phyloP scores from a whole-genome alignment of 345 rosid species.

The Raphanus sativus region DNA sequence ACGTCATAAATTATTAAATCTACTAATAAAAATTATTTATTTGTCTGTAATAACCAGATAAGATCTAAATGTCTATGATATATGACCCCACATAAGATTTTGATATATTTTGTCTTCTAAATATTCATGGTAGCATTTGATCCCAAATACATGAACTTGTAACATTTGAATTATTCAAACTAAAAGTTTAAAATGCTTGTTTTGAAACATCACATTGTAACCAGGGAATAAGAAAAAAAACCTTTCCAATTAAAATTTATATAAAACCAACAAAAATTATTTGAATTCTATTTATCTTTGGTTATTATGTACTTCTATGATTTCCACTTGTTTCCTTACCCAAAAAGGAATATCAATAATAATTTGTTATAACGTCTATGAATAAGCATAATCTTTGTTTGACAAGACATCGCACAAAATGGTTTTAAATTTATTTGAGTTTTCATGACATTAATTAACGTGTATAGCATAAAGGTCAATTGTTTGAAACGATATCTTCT shows the following conservation, averaged over 20 bases:
- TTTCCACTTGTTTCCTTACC: slow-evolving; percentile 32
- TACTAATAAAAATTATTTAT: neutral
- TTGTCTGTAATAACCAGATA: slow-evolving; percentile 20
- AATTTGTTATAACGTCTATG: slow-evolving; percentile 23
- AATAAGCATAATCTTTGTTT: slow-evolving; percentile 1
- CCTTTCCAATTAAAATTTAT: neutral
- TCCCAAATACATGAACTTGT: slow-evolving; percentile 23
- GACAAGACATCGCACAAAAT: slow-evolving; percentile 28
- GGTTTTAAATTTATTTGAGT: neutral
- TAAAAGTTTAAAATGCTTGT: neutral
- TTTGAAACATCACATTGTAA: neutral
- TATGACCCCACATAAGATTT: slow-evolving; percentile 33
- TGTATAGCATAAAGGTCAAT: slow-evolving; percentile 10
- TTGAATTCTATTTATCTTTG: neutral
- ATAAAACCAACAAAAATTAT: neutral
- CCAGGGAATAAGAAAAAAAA: neutral
- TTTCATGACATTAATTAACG: neutral
- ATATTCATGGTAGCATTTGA: slow-evolving; percentile 20
- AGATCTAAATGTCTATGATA: slow-evolving; percentile 26
- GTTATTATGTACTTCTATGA: slow-evolving; percentile 13
- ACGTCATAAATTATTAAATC: slow-evolving; percentile 8
- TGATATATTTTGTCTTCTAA: slow-evolving; percentile 33
- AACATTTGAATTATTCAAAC: neutral
- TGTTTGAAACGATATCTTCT: neutral
- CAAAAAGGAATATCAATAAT: slow-evolving; percentile 31